Conservation (phyloP, 805 yeast species). For the Candida nanaspora region DNA sequence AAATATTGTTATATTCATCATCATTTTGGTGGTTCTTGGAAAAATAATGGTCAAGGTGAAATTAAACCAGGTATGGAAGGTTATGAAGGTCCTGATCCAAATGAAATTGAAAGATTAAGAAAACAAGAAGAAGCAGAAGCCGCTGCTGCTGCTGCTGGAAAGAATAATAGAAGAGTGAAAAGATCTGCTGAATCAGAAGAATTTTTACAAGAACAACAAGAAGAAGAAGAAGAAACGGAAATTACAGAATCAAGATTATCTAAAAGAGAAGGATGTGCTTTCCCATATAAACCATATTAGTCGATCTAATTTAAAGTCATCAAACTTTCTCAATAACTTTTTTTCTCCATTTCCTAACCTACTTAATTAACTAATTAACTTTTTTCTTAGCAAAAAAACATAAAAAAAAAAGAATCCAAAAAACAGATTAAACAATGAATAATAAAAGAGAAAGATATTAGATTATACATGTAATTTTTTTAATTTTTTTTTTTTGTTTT, state of each 20-base stretch:
- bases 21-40: slow-evolving; percentile 31
- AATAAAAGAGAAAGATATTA: too few relatives aligned
- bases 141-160: too few relatives aligned
- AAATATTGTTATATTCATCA: slow-evolving; percentile 27
- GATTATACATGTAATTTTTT: too few relatives aligned
- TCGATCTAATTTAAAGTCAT: neutral
- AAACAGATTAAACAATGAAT: too few relatives aligned
- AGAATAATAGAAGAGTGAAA: neutral
- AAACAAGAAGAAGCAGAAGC: slow-evolving; percentile 8
- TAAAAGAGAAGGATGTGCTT: neutral
- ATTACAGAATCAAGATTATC: neutral
- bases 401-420: too few relatives aligned
- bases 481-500: too few relatives aligned
- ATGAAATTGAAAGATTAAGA: slow-evolving; percentile 11
- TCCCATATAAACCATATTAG: slow-evolving; percentile 1
- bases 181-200: neutral
- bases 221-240: neutral
- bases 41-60: slow-evolving; percentile 29
- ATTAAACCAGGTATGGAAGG: slow-evolving; percentile 24
- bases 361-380: too few relatives aligned
- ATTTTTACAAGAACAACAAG: neutral
- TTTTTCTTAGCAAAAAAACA: too few relatives aligned
- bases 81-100: slow-evolving; percentile 16
- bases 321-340: too few relatives aligned
- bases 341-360: too few relatives aligned